Evolutionary conservation across 2,329 filamentous ascomycete species (phyloP).

Genomic region (Aciculosporium take): DNA sequence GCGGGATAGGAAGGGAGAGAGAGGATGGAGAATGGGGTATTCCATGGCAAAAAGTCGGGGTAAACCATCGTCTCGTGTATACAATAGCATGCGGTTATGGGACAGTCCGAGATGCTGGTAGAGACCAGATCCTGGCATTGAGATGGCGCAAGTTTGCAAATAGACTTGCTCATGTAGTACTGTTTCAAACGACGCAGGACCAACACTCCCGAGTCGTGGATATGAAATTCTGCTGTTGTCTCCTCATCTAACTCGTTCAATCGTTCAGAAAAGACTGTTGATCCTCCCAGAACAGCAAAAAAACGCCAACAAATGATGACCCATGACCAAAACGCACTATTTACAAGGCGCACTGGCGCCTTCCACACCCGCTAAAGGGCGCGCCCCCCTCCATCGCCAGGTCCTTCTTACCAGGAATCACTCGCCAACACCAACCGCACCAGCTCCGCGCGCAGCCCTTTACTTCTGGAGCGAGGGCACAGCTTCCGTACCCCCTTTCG

Average conservation of each 20-base stretch:
- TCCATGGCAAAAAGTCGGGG: not conserved
- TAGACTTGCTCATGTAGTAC: too few relatives aligned
- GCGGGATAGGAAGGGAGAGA: constrained; percentile 4
- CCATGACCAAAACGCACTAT: not conserved
- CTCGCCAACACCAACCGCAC: constrained; percentile 83
- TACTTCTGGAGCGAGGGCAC: constrained; percentile 57
- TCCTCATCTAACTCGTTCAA: not conserved
- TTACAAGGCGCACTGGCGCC: constrained; percentile 3
- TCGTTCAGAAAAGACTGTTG: not conserved
- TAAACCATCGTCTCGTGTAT: constrained; percentile 2
- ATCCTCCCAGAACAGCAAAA: not conserved
- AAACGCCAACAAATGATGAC: not conserved
- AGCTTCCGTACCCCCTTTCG: constrained; percentile 46
- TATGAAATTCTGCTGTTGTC: not conserved
- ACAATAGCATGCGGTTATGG: not conserved
- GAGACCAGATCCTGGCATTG: too few relatives aligned
- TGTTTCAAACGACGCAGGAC: not conserved
- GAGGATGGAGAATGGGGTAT: too few relatives aligned
- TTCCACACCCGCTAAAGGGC: constrained; percentile 9
- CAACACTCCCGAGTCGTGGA: not conserved
- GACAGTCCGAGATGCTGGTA: too few relatives aligned
- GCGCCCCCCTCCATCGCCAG: constrained; percentile 10
- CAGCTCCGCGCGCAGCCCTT: constrained; percentile 58
- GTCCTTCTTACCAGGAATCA: constrained; percentile 47
- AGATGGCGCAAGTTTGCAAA: too few relatives aligned